These are phyloP conservation scores for Viridothelium virens DNA, from an alignment of 495 filamentous ascomycete species.

Conservation along the genomic window DNA sequence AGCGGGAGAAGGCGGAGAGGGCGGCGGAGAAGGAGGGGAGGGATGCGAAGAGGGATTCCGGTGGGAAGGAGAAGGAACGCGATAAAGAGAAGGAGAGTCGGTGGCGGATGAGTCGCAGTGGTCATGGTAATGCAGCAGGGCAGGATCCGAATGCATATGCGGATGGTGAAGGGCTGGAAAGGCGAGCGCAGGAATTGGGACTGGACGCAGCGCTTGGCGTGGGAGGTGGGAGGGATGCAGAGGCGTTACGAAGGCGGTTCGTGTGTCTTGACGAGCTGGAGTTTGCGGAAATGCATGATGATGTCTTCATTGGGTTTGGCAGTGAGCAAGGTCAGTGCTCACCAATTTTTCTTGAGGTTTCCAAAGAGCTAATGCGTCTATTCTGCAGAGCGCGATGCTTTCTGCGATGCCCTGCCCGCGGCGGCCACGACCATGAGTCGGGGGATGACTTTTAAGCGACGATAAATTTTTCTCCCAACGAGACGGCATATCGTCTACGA, in stretches of 20 bases:
- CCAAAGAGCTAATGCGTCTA: too few relatives aligned
- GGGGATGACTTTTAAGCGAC: slow-evolving; percentile 31
- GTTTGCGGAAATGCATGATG: slow-evolving; percentile 83
- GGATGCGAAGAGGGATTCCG: background rate
- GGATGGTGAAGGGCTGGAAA: background rate
- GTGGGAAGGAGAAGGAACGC: slow-evolving; percentile 3
- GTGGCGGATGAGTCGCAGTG: slow-evolving; percentile 16
- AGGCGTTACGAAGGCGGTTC: slow-evolving; percentile 56
- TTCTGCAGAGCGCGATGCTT: slow-evolving; percentile 31
- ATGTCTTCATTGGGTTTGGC: slow-evolving; percentile 78
- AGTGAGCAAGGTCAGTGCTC: slow-evolving; percentile 59
- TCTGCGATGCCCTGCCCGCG: slow-evolving; percentile 33
- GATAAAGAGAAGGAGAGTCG: slow-evolving; percentile 14
- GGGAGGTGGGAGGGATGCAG: slow-evolving; percentile 33
- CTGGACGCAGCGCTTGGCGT: slow-evolving; percentile 8
- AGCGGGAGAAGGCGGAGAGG: slow-evolving; percentile 23
- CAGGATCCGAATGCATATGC: background rate
- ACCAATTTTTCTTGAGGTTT: background rate
- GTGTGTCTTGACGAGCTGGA: slow-evolving; percentile 78
- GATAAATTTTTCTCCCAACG: background rate
- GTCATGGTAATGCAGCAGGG: background rate
- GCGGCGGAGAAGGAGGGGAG: slow-evolving; percentile 11
- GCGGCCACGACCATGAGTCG: slow-evolving; percentile 23
- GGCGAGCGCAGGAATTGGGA: background rate
- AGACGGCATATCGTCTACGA: background rate